These are phyloP conservation scores for Epichloe bromicola DNA, from an alignment of 2,329 filamentous ascomycete species.

Conservation along the genomic window DNA sequence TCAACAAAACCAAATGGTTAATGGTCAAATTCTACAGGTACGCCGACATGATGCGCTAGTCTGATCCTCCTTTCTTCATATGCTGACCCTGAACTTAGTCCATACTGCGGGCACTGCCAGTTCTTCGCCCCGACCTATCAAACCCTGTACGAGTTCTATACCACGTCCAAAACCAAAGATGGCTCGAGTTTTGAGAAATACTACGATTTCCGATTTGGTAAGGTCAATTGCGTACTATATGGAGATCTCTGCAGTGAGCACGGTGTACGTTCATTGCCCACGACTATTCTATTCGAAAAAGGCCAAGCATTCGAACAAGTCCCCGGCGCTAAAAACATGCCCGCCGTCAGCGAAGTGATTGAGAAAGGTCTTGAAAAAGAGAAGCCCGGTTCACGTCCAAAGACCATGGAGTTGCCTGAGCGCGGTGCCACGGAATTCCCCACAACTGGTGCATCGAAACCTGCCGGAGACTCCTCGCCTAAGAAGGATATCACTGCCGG, in stretches of 20 bases:
- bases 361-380: slow-evolving; percentile 66
- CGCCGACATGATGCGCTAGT: background rate
- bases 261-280: slow-evolving; percentile 58
- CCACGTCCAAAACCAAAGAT: slow-evolving; percentile 64
- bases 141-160: slow-evolving; percentile 88
- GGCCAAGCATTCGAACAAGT: slow-evolving; percentile 53
- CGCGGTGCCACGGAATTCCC: slow-evolving; percentile 46
- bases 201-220: slow-evolving; percentile 82
- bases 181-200: slow-evolving; percentile 57
- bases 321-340: slow-evolving; percentile 54
- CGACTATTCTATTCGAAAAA: slow-evolving; percentile 67
- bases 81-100: slow-evolving; percentile 26
- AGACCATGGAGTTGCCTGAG: slow-evolving; percentile 54
- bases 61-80: slow-evolving; percentile 8
- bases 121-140: slow-evolving; percentile 75
- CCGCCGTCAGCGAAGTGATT: slow-evolving; percentile 52
- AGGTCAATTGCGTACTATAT: slow-evolving; percentile 73
- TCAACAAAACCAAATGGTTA: slow-evolving; percentile 39
- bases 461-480: slow-evolving; percentile 18
- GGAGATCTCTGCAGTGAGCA: slow-evolving; percentile 63
- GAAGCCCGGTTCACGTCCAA: slow-evolving; percentile 67
- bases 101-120: slow-evolving; percentile 60
- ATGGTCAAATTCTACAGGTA: slow-evolving; percentile 58
- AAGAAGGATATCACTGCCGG: slow-evolving; percentile 12
- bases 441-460: slow-evolving; percentile 12